Percentiles rank a stretch among this genome's conserved stretches.
These are phyloP conservation scores for Gnomoniopsis smithogilvyi DNA, from an alignment of 2,329 filamentous ascomycete genomes.

Conservation along the genomic window DNA sequence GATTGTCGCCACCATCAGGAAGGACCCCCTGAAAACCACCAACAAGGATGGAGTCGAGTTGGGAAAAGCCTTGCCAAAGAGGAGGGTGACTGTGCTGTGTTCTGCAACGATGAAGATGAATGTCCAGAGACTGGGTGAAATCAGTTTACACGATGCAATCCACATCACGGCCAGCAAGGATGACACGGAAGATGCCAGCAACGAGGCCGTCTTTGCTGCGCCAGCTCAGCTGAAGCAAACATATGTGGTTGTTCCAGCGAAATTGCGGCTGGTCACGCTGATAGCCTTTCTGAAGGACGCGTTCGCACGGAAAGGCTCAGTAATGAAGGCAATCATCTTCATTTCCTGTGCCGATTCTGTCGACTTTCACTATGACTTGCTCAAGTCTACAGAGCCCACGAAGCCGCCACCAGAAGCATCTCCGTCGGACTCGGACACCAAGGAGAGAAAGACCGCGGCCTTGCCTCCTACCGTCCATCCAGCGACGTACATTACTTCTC, in stretches of 20 bases:
- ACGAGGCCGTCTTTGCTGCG: constrained; percentile 66
- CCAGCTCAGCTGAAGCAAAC: constrained; percentile 93
- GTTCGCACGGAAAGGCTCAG: constrained; percentile 82
- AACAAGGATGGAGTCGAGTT: constrained; percentile 56
- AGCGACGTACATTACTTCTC: constrained; percentile 69
- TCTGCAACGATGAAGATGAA: constrained; percentile 98
- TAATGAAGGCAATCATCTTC: constrained; percentile 97
- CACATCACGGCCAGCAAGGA: constrained; percentile 71
- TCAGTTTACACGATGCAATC: constrained; percentile 88
- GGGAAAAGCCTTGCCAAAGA: constrained; percentile 64
- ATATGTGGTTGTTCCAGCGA: constrained; percentile 82
- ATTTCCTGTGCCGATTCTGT: constrained; percentile 96
- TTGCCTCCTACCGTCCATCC: constrained; percentile 51
- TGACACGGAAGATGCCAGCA: constrained; percentile 40
- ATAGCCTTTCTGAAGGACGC: constrained; percentile 80
- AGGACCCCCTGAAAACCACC: constrained; percentile 56
- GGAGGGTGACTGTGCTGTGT: constrained; percentile 84
- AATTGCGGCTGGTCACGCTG: constrained; percentile 85
- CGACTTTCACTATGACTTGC: constrained; percentile 89
- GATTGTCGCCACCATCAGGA: constrained; percentile 76
- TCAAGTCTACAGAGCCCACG: constrained; percentile 44
- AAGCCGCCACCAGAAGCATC: constrained; percentile 30
- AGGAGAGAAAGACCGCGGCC: constrained; percentile 30
- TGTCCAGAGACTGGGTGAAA: constrained; percentile 88
- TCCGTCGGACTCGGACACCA: constrained; percentile 3